Evolutionary conservation across 768 basidiomycete genomes (phyloP), one percentile per base, ranked within the genome.

Genomic region (Boletus pseudopeckii): DNA sequence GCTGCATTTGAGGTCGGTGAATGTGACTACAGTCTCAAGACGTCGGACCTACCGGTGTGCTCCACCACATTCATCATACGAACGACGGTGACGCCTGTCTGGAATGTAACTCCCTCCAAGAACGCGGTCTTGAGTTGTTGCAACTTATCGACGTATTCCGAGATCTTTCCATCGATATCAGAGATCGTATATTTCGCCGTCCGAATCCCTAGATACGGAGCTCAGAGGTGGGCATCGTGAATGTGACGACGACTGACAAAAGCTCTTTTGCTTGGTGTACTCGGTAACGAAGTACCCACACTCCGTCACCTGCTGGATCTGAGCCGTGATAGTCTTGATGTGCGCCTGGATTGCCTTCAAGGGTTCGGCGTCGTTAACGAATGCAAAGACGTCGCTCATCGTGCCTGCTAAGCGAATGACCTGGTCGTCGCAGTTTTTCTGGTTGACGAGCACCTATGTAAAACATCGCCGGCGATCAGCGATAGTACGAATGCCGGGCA

Each of bases 271-370:
- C 9, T 55, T 46, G 2, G 45, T 10, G 20, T 55, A 55, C 13
- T 55, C 49, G 1, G 40, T 14, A n/a, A 56, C 44, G 30, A 56
- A 52, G 36, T 52, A 52, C 9, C 45, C 46, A 11, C 55, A 56
- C 40, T 56, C 55, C 13, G 50, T 52, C 28, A 56, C 41, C 28
- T 56, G 55, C 22, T 48, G 55, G 28, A 56, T n/a, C 0, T 52
- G 11, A 26, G 26, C 50, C 2, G 20, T 48, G 3, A 44, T 33
- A 0, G 28, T 9, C 38, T 37, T 34, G 3, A 9, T 30, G 13
- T 47, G 50, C 5, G 22, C 7, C 9, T 46, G 3, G 8, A 47
- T 32, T 5, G 6, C n/a, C 33, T 28, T 51, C 20, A 47, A 14
- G 1, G 49, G 20, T 0, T 55, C 54, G 2, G 45, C 20, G 2